These are phyloP conservation scores for Aspergillus affinis DNA, from an alignment of 495 filamentous ascomycete species.

Conservation along the genomic window DNA sequence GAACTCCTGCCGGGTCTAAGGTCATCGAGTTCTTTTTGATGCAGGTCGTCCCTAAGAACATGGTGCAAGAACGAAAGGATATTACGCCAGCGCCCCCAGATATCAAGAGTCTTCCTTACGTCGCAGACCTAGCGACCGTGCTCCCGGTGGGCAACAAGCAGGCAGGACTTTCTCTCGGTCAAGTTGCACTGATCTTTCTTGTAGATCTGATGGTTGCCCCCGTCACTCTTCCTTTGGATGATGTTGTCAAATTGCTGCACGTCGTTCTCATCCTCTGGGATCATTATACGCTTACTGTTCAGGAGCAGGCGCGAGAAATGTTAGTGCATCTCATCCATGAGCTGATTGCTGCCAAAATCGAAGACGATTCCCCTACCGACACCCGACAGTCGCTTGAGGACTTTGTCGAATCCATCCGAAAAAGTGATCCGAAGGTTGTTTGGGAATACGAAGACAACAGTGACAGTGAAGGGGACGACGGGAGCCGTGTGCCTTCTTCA, in stretches of 20 bases:
- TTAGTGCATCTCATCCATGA: conserved; percentile 97
- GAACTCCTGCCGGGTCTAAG: conserved; percentile 85
- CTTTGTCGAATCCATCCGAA: conserved; percentile 86
- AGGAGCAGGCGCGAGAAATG: conserved; percentile 97
- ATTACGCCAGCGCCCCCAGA: conserved; percentile 71
- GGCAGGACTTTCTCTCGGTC: conserved; percentile 84
- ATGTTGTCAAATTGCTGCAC: conserved; percentile 82
- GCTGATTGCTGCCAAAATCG: conserved; percentile 86
- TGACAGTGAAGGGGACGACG: conserved; percentile 66
- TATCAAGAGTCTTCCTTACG: conserved; percentile 73
- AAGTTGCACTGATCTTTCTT: conserved; percentile 87
- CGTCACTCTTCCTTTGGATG: conserved; percentile 70
- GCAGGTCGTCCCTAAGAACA: conserved; percentile 84
- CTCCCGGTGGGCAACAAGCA: conserved; percentile 89
- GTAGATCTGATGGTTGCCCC: conserved; percentile 96
- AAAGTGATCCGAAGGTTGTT: conserved; percentile 78
- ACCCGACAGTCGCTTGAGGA: conserved; percentile 78
- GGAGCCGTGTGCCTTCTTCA: conserved; percentile 76
- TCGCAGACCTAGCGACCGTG: conserved; percentile 77
- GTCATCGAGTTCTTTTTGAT: conserved; percentile 91
- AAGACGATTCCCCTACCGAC: conserved; percentile 63
- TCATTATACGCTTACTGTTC: conserved; percentile 90
- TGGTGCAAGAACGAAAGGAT: conserved; percentile 85
- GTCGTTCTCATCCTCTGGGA: conserved; percentile 95
- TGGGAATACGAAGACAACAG: conserved; percentile 95